A percentile compares a stretch with the other conserved stretches of the same genome.
These are phyloP conservation scores for Panicum hallii DNA, from an alignment of 202 grass and related monocot genomes.

Conservation along the genomic window DNA sequence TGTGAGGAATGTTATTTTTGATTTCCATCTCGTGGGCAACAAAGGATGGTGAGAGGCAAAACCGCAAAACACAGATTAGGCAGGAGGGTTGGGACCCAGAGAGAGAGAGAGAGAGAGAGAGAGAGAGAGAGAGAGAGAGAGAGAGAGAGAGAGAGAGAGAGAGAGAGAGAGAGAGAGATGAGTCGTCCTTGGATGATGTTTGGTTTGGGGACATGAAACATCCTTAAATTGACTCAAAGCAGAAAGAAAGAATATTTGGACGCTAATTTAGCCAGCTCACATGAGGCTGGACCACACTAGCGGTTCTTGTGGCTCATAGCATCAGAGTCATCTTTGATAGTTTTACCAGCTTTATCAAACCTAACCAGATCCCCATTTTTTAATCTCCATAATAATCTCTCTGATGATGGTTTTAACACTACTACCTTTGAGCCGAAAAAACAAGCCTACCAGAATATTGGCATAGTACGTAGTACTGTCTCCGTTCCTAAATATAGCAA, in stretches of 20 bases:
- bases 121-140: no score
- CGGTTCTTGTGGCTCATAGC: conserved; percentile 6
- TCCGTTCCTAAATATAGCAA: no score
- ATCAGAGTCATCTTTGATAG: not conserved
- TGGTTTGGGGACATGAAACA: conserved; percentile 29
- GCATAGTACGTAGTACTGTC: no score
- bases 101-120: no score
- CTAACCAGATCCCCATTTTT: not conserved
- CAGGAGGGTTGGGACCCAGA: not conserved
- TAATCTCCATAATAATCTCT: not conserved
- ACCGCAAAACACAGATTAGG: not conserved
- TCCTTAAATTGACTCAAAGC: conserved; percentile 41
- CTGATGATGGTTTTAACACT: not conserved
- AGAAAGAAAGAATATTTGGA: conserved; percentile 19
- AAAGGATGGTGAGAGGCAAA: not conserved
- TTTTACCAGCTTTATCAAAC: not conserved
- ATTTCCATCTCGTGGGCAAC: not conserved
- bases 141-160: no score
- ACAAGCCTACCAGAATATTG: no score
- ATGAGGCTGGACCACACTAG: conserved; percentile 16
- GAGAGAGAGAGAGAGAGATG: no score
- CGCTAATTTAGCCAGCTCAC: conserved; percentile 8
- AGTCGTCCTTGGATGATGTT: not conserved
- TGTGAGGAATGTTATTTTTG: no score
- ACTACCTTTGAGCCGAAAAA: not conserved